These are phyloP conservation scores for Phytophthora capsici DNA, from an alignment of 352 stramenopile genomes.

Conservation along the genomic window DNA sequence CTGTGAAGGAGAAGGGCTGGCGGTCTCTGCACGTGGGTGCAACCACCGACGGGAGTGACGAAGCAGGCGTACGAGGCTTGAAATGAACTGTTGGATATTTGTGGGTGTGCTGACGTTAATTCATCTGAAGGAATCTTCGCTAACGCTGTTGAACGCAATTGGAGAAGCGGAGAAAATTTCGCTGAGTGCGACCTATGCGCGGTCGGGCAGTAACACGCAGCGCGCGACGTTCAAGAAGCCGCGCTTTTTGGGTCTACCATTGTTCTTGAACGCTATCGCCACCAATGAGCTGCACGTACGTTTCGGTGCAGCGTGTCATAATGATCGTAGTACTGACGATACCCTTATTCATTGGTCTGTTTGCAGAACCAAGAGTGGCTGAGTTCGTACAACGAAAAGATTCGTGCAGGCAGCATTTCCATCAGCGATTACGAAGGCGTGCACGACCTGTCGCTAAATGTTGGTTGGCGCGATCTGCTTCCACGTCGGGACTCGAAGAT, in stretches of 20 bases:
- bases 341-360: background rate
- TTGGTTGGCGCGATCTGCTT: conserved; percentile 89
- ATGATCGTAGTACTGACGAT: background rate
- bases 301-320: background rate
- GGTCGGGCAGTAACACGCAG: conserved; percentile 87
- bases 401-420: conserved; percentile 81
- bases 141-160: conserved; percentile 84
- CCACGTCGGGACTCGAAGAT: conserved; percentile 85
- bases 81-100: background rate
- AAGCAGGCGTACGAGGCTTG: conserved; percentile 61
- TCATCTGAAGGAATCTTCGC: conserved; percentile 70
- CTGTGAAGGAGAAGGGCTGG: conserved; percentile 89
- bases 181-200: conserved; percentile 80
- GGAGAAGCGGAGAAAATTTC: conserved; percentile 87
- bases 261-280: conserved; percentile 78
- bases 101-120: conserved; percentile 9
- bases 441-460: conserved; percentile 86
- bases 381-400: conserved; percentile 91
- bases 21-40: conserved; percentile 85
- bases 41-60: conserved; percentile 85
- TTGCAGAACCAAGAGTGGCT: conserved; percentile 82
- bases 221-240: conserved; percentile 88
- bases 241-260: conserved; percentile 81
- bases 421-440: conserved; percentile 88
- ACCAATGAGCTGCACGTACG: conserved; percentile 85